These are phyloP conservation scores for Calocybe gangraenosa DNA, from an alignment of 768 basidiomycete species.

Conservation along the genomic window DNA sequence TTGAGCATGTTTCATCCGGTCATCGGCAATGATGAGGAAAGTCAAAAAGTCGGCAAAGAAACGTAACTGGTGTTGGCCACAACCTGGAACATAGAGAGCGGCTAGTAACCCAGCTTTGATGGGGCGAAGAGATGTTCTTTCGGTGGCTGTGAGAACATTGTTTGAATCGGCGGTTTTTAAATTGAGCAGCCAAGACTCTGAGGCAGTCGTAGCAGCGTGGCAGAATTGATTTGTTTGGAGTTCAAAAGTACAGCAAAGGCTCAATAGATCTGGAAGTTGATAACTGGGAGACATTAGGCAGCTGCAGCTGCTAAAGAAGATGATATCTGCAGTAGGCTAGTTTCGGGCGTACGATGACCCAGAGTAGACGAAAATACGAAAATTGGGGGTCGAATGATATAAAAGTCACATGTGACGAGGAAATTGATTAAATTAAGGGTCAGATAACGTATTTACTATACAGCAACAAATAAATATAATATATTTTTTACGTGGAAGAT, in stretches of 20 bases:
- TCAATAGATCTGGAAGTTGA: conserved; percentile 38
- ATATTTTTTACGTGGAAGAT: too few species aligned
- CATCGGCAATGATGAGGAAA: conserved; percentile 31
- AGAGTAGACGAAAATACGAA: conserved; percentile 1
- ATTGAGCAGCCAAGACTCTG: conserved; percentile 27
- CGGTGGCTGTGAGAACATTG: conserved; percentile 21
- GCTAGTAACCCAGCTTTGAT: conserved; percentile 47
- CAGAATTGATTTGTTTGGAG: conserved; percentile 38
- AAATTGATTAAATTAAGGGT: conserved; percentile 17
- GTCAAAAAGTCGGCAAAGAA: conserved; percentile 48
- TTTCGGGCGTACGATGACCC: background rate
- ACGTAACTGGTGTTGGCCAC: conserved; percentile 52
- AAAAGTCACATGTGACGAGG: conserved; percentile 9
- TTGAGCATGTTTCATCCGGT: conserved; percentile 19
- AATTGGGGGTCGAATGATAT: conserved; percentile 2
- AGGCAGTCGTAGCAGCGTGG: conserved; percentile 25
- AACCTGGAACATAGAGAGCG: conserved; percentile 54
- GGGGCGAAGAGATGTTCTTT: conserved; percentile 23
- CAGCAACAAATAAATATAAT: too few species aligned
- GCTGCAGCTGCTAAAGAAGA: background rate
- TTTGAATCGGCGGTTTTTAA: conserved; percentile 10
- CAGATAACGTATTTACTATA: conserved; percentile 1
- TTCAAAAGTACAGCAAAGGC: conserved; percentile 27
- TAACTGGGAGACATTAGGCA: conserved; percentile 27
- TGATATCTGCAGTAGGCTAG: background rate